These are phyloP conservation scores for Ceratocystis cubensis DNA, from an alignment of 2,329 filamentous ascomycete genomes.

Conservation along the genomic window DNA sequence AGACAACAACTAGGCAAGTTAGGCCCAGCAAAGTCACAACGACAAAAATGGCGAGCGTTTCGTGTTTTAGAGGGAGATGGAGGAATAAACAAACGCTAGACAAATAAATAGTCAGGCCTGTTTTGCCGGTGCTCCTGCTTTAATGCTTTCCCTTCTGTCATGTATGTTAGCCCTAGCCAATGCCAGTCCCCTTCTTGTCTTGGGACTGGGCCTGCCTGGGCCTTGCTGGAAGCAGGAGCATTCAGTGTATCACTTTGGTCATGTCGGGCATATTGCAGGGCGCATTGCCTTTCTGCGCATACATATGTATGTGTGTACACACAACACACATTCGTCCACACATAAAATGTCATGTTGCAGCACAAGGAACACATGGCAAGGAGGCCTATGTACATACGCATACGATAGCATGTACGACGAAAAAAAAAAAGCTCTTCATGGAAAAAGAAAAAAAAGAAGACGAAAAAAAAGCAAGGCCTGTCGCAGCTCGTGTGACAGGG, in stretches of 20 bases:
- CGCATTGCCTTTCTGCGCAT: background rate
- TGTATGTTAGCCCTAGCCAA: background rate
- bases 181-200: background rate
- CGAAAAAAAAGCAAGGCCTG: background rate
- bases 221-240: too few relatives aligned
- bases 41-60: too few relatives aligned
- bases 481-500: background rate
- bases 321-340: too few relatives aligned
- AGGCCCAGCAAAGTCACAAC: too few relatives aligned
- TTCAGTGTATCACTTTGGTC: background rate
- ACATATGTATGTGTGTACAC: background rate
- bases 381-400: background rate
- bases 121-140: background rate
- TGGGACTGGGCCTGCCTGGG: too few relatives aligned
- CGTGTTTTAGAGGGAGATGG: background rate
- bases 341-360: background rate
- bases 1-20: background rate
- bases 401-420: background rate
- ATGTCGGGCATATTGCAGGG: background rate
- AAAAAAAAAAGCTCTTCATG: background rate
- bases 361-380: constrained; percentile 2
- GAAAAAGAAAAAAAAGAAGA: background rate
- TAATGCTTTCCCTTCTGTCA: background rate
- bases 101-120: background rate
- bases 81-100: background rate